phyloP scores from a whole-genome alignment of 192 early-diverging fungal genomes.

The Mortierella alpina region DNA sequence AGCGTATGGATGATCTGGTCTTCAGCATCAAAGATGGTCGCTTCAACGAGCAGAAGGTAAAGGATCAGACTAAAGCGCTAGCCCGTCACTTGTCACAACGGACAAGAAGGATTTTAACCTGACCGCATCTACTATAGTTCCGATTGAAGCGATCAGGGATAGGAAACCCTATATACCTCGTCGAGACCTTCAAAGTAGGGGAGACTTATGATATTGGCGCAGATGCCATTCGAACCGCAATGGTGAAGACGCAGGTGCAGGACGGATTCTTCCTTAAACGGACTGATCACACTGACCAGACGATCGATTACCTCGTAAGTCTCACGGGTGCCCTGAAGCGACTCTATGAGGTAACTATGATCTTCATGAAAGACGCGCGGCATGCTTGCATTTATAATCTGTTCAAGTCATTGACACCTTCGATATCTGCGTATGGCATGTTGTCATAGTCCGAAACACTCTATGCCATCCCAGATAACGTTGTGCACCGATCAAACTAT shows the following conservation, averaged over 20 bases:
- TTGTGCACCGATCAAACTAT: conserved; percentile 62
- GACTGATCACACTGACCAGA: conserved; percentile 81
- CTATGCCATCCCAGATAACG: conserved; percentile 64
- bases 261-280: conserved; percentile 89
- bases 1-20: conserved; percentile 93
- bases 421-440: neutral
- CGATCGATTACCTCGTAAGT: conserved; percentile 78
- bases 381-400: neutral
- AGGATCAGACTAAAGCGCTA: neutral
- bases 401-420: neutral
- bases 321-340: conserved; percentile 67
- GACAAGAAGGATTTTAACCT: neutral
- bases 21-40: conserved; percentile 93
- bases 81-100: neutral
- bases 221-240: conserved; percentile 74
- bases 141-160: conserved; percentile 79
- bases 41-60: conserved; percentile 92
- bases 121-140: conserved; percentile 53
- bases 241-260: conserved; percentile 79
- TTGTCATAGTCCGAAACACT: conserved; percentile 46
- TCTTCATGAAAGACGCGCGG: neutral
- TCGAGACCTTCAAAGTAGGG: conserved; percentile 84
- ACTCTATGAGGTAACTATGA: conserved; percentile 60
- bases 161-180: conserved; percentile 83
- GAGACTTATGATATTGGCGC: conserved; percentile 70